Base-by-base conservation (phyloP, 306 rosid genomes). In the Dryas alaskensis region DNA sequence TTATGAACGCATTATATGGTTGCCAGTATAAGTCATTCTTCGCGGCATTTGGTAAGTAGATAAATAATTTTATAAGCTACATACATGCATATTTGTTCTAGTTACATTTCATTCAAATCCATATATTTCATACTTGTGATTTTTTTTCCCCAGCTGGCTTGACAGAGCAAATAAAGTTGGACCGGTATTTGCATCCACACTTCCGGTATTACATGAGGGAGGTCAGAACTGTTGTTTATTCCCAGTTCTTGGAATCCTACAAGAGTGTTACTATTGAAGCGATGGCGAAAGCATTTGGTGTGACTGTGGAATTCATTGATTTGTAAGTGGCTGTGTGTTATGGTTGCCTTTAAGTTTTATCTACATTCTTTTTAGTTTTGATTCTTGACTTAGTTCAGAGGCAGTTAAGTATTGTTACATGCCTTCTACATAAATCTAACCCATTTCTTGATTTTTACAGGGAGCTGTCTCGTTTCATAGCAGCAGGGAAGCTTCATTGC, bases 271-370 rank as follows among this genome's bases (percentile, higher is more conserved):
- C 99, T 4, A 90, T 92, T 76, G 98, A 92, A 69, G 99, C 98
- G 46, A 92, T 92, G 99, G 98, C 99, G 1, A 95, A 81, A 81
- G 96, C 97, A n/a, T 95, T 95, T 85, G 98, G 99, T 12, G 98
- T 95, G 9, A 84, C 98, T 0, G 97, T 92, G 73, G 99, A 95
- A 51, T 95, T 95, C 76, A 95, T 95, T 78, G 98, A 95, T 78
- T 49, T 92, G 98, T 95, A 86, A 86, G 99, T 86, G 58, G 47
- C 14, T 54, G 14, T 70, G 6, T 76, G 37, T 31, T 47, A 40
- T 76, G 2, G 31, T 54, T 60, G 9, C 31, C 47, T 74, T 55
- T 74, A 6, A n/a, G 49, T 52, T 62, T 60, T 44, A 67, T 25
- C 7, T 22, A 40, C 53, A 4, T 57, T 51, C 5, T 37, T 10